Evolutionary conservation across 345 rosid genomes (phyloP), one percentile per base, ranked within the genome.

Genomic region (Cardamine resedifolia): DNA sequence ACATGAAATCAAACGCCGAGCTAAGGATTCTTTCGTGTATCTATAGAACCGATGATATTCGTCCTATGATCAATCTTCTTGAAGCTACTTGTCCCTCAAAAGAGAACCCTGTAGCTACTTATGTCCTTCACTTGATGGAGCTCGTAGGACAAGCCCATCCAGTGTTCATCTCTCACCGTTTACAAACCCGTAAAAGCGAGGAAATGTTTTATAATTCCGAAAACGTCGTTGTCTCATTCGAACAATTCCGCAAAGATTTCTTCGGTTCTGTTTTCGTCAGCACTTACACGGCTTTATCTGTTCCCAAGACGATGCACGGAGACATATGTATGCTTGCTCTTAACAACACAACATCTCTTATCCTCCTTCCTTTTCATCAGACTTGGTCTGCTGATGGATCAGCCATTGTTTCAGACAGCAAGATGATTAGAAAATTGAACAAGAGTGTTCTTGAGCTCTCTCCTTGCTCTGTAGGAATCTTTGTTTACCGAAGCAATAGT

Each of bases 1-100:
- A 66, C 38, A 26, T 70, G 66, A 78, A 71, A 72, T 63, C 74
- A 7, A 21, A 61, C 4, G 45, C 82, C 1, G 86, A 79, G 73
- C 78, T 83, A 0, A 71, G 79, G 30, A 50, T 88, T 21, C 79
- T 90, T 7, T 49, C 85, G 0, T 84, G 88, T 49, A 81, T 88
- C 67, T 84, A 84, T 64, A 57, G 55, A 70, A 72, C 83, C 0
- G 80, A 81, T 3, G 76, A 86, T 56, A 80, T 84, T 9, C 50
- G 33, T 7, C 28, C 81, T 2, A 47, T 61, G 24, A 70, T 81
- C 48, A 79, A 80, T 20, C 64, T 88, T 8, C 71, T 88, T 4
- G 79, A 78, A 31, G 52, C 74, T 8, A 62, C 71, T 26, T 64
- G 28, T 36, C 70, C 80, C 0, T 26, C 80, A 19, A 69, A 23